A percentile compares a stretch with the other conserved stretches of the same genome.
Evolutionary conservation across 1,284 basidiomycete genomes (phyloP).

Genomic region (Cutaneotrichosporon sp.): DNA sequence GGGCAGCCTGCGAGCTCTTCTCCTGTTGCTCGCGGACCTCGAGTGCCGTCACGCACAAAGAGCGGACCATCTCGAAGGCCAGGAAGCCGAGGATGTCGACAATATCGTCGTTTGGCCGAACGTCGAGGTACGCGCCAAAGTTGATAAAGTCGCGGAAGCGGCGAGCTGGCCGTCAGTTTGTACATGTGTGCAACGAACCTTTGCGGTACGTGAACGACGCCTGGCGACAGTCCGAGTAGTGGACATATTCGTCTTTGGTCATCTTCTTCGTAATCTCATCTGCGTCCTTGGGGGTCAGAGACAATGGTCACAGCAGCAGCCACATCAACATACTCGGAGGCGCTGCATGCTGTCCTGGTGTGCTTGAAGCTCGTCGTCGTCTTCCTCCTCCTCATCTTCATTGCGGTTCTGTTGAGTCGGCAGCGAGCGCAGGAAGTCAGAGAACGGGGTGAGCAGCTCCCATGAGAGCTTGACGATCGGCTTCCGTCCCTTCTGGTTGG

Average conservation of each 20-base stretch:
- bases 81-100: conserved; percentile 96
- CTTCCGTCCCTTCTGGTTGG: conserved; percentile 82
- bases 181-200: conserved; percentile 58
- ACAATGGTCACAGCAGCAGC: neutral
- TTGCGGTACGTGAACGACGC: conserved; percentile 97
- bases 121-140: conserved; percentile 82
- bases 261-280: conserved; percentile 94
- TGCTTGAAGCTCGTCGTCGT: conserved; percentile 94
- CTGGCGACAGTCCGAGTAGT: conserved; percentile 96
- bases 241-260: conserved; percentile 95
- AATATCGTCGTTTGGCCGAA: conserved; percentile 92
- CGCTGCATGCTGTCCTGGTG: conserved; percentile 90
- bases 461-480: conserved; percentile 94
- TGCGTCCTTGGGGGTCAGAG: conserved; percentile 66
- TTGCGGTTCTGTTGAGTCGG: conserved; percentile 50
- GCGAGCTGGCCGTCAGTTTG: conserved; percentile 62
- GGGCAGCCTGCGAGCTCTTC: conserved; percentile 20
- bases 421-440: conserved; percentile 67
- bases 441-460: conserved; percentile 91
- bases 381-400: conserved; percentile 83
- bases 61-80: conserved; percentile 94
- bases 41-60: conserved; percentile 81
- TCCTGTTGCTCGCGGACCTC: conserved; percentile 59
- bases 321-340: conserved; percentile 62
- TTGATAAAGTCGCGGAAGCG: conserved; percentile 95